Percentiles rank a stretch among this genome's conserved stretches.
Evolutionary conservation across 2,329 filamentous ascomycete genomes (phyloP).

Genomic region (Karstenula rhodostoma): DNA sequence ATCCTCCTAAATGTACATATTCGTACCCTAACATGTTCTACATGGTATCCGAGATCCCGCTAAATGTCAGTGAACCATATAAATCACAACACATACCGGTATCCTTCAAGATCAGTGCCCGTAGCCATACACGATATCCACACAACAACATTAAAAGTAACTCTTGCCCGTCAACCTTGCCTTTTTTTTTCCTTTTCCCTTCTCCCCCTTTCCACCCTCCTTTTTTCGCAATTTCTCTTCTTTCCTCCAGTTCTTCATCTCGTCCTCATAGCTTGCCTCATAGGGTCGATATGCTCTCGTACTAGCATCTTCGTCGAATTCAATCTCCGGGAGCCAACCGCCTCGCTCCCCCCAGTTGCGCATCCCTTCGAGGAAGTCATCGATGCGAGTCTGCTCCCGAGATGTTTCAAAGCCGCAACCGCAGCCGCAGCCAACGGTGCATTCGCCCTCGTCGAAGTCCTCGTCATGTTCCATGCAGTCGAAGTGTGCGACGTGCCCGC

Average conservation of each 20-base stretch:
- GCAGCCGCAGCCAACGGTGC: slow-evolving; percentile 41
- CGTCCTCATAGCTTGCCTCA: slow-evolving; percentile 8
- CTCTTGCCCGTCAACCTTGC: slow-evolving; percentile 36
- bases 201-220: slow-evolving; percentile 28
- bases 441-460: slow-evolving; percentile 37
- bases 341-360: slow-evolving; percentile 39
- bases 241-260: slow-evolving; percentile 24
- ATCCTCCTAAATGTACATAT: background rate
- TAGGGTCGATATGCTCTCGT: slow-evolving; percentile 24
- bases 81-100: background rate
- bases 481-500: slow-evolving; percentile 49
- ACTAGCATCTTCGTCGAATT: slow-evolving; percentile 27
- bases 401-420: slow-evolving; percentile 40
- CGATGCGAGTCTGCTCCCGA: slow-evolving; percentile 36
- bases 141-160: slow-evolving; percentile 30
- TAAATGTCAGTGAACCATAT: background rate
- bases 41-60: background rate
- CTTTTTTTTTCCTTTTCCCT: slow-evolving; percentile 35
- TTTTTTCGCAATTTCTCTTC: slow-evolving; percentile 24
- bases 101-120: background rate
- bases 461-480: slow-evolving; percentile 43
- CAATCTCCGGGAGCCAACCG: slow-evolving; percentile 29
- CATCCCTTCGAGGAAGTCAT: slow-evolving; percentile 40
- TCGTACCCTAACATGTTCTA: background rate
- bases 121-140: background rate